phyloP scores from a whole-genome alignment of 768 basidiomycete species.

The Phaeolepiota aurea region DNA sequence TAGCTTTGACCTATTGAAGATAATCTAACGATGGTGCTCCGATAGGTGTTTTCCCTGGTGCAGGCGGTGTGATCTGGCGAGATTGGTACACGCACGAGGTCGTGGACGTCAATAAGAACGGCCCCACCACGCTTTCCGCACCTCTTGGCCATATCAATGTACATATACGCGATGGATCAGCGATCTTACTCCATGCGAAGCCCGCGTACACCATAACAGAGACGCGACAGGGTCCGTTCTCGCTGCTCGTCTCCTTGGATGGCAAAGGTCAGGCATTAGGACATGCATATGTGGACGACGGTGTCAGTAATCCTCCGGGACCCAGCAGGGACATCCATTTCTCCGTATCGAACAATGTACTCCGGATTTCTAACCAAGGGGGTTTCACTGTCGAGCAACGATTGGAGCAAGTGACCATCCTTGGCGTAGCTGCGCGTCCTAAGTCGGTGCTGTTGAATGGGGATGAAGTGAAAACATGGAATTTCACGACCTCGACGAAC shows the following conservation, averaged over 20 bases:
- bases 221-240: constrained; percentile 53
- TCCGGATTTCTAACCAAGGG: constrained; percentile 31
- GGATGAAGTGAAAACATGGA: constrained; percentile 22
- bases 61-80: constrained; percentile 51
- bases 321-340: constrained; percentile 42
- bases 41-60: constrained; percentile 58
- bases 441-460: constrained; percentile 29
- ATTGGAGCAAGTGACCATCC: constrained; percentile 45
- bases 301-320: constrained; percentile 51
- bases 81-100: constrained; percentile 67
- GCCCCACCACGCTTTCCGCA: constrained; percentile 45
- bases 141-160: constrained; percentile 73
- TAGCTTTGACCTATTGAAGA: not conserved
- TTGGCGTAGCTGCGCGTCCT: constrained; percentile 42
- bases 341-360: constrained; percentile 18
- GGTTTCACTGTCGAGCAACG: constrained; percentile 35
- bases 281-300: constrained; percentile 63
- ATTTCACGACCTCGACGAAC: constrained; percentile 26
- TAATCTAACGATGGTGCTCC: not conserved
- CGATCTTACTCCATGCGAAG: constrained; percentile 50
- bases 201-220: constrained; percentile 65
- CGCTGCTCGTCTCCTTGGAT: constrained; percentile 51
- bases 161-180: constrained; percentile 63
- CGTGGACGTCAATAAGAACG: constrained; percentile 32
- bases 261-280: constrained; percentile 44